Evolutionary conservation across 1,139 yeast genomes (phyloP), one percentile per base, ranked within the genome.

Genomic region (Blastobotrys capitulatus): DNA sequence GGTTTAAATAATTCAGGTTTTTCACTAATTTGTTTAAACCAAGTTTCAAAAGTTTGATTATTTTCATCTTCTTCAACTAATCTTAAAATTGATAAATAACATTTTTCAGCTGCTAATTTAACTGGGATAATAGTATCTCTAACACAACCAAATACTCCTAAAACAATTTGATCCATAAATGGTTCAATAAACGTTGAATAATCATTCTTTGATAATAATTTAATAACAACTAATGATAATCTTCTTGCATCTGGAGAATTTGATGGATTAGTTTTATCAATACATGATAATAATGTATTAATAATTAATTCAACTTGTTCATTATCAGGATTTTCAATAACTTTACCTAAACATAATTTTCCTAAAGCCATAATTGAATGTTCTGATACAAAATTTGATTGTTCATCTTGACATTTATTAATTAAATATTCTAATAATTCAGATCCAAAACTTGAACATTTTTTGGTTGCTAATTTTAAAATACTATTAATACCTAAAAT

Each of bases 101-200:
- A 90, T 72, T 88, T 88, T 66, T 92, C 98, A 4, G 96, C 96
- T 0, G 97, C 97, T 55, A 92, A 75, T 62, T 89, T 89, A 58
- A 92, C 84, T 3, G 98, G 97, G 60, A 92, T 87, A 43, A 86
- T 73, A 15, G 82, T 76, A 60, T 90, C 96, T 57, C 98, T 78
- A 41, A 92, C 85, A 64, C 95, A 83, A 0, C 83, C 73, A 64
- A 92, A 92, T 1, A 89, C 81, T 20, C 87, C 75, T 15, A 95
- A 87, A 8, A 78, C 88, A 49, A 92, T 59, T 1, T 71, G 52
- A 57, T 82, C 81, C 55, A 81, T 71, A 59, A 76, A 72, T 10
- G 83, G 79, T 49, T 70, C 68, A 42, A 85, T 67, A 32, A 27
- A 77, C 65, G 15, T 65, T 2, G 71, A 75, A 55, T 74, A 78